Evolutionary conservation across 352 stramenopile species (phyloP).

Genomic region (Pythium aphanidermatum): DNA sequence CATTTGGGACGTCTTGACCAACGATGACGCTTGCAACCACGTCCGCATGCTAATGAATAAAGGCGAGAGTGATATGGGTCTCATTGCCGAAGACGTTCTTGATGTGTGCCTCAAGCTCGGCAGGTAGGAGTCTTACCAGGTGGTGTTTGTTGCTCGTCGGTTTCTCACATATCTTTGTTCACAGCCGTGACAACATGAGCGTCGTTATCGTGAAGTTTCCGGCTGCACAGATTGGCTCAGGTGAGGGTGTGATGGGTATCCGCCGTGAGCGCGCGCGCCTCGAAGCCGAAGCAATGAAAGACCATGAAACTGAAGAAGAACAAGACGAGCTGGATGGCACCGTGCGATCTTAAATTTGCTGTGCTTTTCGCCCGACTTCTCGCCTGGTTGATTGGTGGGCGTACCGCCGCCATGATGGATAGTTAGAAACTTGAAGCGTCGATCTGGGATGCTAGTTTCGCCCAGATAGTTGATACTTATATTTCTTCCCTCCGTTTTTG

Average conservation of each 20-base stretch:
- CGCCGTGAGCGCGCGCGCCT: slow-evolving; percentile 41
- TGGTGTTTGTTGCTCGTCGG: neutral
- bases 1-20: slow-evolving; percentile 93
- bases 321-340: slow-evolving; percentile 1
- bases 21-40: slow-evolving; percentile 85
- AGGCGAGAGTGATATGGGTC: slow-evolving; percentile 55
- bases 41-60: slow-evolving; percentile 71
- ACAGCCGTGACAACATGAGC: slow-evolving; percentile 78
- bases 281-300: slow-evolving; percentile 39
- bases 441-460: too few relatives aligned
- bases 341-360: slow-evolving; percentile 7
- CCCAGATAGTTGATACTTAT: too few relatives aligned
- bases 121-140: too few relatives aligned
- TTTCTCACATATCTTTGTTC: slow-evolving; percentile 1
- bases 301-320: slow-evolving; percentile 18
- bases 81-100: slow-evolving; percentile 78
- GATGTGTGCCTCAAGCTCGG: slow-evolving; percentile 66
- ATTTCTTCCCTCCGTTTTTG: too few relatives aligned
- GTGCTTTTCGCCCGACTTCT: too few relatives aligned
- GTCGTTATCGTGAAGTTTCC: slow-evolving; percentile 76
- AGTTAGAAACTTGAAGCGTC: too few relatives aligned
- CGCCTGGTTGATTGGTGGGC: too few relatives aligned
- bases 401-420: too few relatives aligned
- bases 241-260: slow-evolving; percentile 54
- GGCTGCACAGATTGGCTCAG: slow-evolving; percentile 49